Conservation (phyloP, 2,329 filamentous ascomycete genomes). For the Microsporum canis region DNA sequence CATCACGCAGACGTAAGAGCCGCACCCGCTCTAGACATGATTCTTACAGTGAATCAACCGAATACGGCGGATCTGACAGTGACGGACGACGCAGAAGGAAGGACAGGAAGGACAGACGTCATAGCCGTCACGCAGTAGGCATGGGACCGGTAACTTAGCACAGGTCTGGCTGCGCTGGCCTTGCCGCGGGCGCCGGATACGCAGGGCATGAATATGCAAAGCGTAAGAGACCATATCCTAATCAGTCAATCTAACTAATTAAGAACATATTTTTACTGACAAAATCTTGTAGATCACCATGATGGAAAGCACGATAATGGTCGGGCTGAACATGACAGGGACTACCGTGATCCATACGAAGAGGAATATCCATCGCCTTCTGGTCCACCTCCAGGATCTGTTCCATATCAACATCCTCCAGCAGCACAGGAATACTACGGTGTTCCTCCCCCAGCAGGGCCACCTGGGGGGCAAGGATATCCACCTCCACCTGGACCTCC, state of each 20-base stretch:
- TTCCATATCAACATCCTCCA: constrained; percentile 12
- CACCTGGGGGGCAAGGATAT: constrained; percentile 21
- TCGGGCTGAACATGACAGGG: background rate
- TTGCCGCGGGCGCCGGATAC: constrained; percentile 47
- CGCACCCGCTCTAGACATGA: constrained; percentile 35
- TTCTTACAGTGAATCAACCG: constrained; percentile 25
- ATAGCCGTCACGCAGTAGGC: constrained; percentile 26
- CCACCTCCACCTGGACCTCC: constrained; percentile 33
- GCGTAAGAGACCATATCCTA: constrained; percentile 31
- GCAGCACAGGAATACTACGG: constrained; percentile 2
- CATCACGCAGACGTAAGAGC: constrained; percentile 26
- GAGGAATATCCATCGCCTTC: constrained; percentile 27
- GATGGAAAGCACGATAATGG: background rate
- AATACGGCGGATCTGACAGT: constrained; percentile 27
- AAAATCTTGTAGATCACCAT: background rate
- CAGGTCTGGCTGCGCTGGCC: constrained; percentile 42
- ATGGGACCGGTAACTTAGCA: constrained; percentile 17
- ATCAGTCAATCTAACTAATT: background rate
- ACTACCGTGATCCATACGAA: constrained; percentile 19
- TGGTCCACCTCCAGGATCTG: constrained; percentile 25
- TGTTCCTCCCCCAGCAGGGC: background rate
- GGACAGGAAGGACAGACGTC: constrained; percentile 22
- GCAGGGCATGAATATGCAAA: constrained; percentile 48
- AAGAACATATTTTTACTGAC: background rate
- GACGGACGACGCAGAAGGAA: constrained; percentile 23